phyloP scores from a whole-genome alignment of 306 rosid species.

The Adenanthera pavonina region DNA sequence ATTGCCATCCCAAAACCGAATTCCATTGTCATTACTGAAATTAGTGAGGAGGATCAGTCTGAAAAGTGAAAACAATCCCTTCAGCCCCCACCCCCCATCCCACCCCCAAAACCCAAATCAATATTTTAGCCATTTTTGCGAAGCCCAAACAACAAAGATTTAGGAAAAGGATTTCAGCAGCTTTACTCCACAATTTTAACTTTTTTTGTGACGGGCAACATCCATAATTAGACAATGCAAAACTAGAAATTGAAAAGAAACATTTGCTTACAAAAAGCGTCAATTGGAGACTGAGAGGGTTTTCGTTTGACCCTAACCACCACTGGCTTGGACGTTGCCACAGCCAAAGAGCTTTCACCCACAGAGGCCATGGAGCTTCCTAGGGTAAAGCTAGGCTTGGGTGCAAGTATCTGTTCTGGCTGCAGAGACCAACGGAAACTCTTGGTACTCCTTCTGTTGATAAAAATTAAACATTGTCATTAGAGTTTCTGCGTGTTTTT shows the following conservation, averaged over 20 bases:
- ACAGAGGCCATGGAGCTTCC: conserved; percentile 42
- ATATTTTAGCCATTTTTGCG: no score
- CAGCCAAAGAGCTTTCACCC: conserved; percentile 71
- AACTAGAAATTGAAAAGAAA: background rate
- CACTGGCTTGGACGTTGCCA: conserved; percentile 59
- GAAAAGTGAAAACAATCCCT: background rate
- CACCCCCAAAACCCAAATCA: background rate
- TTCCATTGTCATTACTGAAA: background rate
- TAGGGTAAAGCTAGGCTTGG: background rate
- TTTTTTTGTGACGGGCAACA: background rate
- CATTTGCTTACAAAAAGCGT: conserved; percentile 71
- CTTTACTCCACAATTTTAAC: no score
- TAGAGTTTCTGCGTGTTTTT: no score
- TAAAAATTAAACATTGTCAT: no score
- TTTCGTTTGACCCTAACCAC: conserved; percentile 92
- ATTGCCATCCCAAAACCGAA: conserved; percentile 17
- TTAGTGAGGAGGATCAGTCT: background rate
- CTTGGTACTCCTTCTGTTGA: no score
- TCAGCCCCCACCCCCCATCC: background rate
- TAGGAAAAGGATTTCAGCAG: no score
- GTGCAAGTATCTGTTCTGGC: background rate
- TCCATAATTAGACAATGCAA: conserved; percentile 14
- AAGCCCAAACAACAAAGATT: background rate
- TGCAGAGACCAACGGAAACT: background rate
- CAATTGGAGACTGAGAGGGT: conserved; percentile 67